Percentiles rank a stretch among this genome's conserved stretches.
These are phyloP conservation scores for Neospora caninum DNA, from an alignment of 169 alveolate species.

Conservation along the genomic window DNA sequence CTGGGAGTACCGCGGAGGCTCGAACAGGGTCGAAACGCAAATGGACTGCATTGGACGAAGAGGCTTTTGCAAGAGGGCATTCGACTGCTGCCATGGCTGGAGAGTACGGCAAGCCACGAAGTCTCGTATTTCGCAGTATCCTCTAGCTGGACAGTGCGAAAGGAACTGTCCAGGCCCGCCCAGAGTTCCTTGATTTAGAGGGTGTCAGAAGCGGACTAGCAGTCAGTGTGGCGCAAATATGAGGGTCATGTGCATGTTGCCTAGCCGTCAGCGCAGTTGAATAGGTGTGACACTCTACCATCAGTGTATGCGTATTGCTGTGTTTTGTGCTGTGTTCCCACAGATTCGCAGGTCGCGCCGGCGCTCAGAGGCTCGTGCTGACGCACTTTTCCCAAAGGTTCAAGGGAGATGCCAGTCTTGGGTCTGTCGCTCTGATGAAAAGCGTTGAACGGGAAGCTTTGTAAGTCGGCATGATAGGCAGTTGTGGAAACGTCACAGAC, in stretches of 20 bases:
- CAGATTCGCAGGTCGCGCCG: conserved; percentile 74
- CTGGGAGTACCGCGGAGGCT: background rate
- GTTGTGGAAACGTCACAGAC: no score
- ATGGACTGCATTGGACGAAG: conserved; percentile 57
- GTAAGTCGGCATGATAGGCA: background rate
- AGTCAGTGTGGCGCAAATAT: no score
- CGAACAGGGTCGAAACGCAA: background rate
- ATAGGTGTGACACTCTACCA: background rate
- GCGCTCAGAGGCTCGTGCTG: conserved; percentile 73
- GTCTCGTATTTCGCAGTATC: background rate
- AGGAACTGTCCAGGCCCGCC: no score
- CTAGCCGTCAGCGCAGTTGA: no score
- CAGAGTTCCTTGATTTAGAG: no score
- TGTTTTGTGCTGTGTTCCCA: no score
- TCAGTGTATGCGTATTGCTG: background rate
- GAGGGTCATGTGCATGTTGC: no score
- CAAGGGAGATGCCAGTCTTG: conserved; percentile 75
- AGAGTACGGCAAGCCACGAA: conserved; percentile 37
- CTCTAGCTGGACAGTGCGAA: no score
- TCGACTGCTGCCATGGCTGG: conserved; percentile 81
- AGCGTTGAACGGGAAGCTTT: conserved; percentile 74
- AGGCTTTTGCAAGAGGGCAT: conserved; percentile 77
- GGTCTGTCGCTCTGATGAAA: conserved; percentile 68
- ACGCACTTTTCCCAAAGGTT: conserved; percentile 81
- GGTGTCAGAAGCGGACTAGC: no score